Evolutionary conservation across 1,284 basidiomycete species (phyloP), one percentile per base, ranked within the genome.

Genomic region (Boletellus deceptivus): DNA sequence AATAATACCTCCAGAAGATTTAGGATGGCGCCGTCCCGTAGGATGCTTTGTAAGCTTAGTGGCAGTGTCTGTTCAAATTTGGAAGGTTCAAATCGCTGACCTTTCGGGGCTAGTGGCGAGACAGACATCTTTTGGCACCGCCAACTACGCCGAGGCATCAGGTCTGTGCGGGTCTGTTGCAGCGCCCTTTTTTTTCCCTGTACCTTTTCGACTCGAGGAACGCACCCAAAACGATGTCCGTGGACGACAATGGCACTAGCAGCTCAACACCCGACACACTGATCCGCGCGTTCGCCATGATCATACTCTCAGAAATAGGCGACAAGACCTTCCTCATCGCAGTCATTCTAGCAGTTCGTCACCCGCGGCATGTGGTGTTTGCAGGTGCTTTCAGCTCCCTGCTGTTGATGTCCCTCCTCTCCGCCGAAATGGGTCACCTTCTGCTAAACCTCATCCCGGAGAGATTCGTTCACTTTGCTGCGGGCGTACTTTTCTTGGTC

Each of bases 311-410:
- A 1, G 92, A 95, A 75, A 89, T 94, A 36, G 95, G 96, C 42
- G 97, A 99, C 84, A 98, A 98, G 72, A 99, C 96, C 0, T 99
- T 99, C 68, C 84, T 99, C 54, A 98, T 98, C 43, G 82, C 96
- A 20, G 97, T 96, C 51, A 95, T 99, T 61, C 87, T 99, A 59
- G 92, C 96, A 9, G 96, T 97, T 84, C 87, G 94, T 3, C 93
- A 98, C 66, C 84, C 92, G 0, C 85, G 93, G 13, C 64, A 87
- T 41, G 74, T 87, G 49, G 94, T 99, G 48, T 98, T 98, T 67
- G 76, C 80, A 1, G 96, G 96, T 43, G 94, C 95, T 2, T 90
- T 98, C 62, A 78, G 82, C 22, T 92, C 92, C 2, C 79, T 99
- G 37, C 79, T 91, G 42, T 73, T 98, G 71, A 99, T 99, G 96